Evolutionary conservation across 495 filamentous ascomycete genomes (phyloP).

Genomic region (Staphylotrichum tortipilum): DNA sequence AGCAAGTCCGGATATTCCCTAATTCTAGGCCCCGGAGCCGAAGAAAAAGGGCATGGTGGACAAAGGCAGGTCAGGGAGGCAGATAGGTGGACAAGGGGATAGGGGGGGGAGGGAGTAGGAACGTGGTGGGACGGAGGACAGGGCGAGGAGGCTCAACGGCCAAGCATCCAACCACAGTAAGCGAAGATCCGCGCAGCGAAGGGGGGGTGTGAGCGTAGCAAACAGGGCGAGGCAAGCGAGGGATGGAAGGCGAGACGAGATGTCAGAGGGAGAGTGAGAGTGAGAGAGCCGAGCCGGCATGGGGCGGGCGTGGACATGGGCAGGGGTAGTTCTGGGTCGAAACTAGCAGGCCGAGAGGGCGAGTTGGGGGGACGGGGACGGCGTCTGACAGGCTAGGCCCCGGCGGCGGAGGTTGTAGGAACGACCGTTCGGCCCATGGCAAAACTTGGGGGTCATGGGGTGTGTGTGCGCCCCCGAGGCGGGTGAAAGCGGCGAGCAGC

Average conservation of each 20-base stretch:
- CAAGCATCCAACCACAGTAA: no score
- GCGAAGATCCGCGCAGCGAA: no score
- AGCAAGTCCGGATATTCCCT: conserved; percentile 8
- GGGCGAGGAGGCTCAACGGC: conserved; percentile 25
- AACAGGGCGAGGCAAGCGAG: conserved; percentile 9
- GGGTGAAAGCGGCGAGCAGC: conserved; percentile 4
- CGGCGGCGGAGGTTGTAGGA: conserved; percentile 13
- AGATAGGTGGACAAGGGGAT: conserved; percentile 16
- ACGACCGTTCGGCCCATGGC: background rate
- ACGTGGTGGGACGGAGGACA: conserved; percentile 7
- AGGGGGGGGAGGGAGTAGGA: conserved; percentile 11
- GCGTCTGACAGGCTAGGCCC: conserved; percentile 22
- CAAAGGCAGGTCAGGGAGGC: no score
- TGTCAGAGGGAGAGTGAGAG: no score
- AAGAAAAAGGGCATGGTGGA: conserved; percentile 14
- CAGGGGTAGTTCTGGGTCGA: conserved; percentile 14
- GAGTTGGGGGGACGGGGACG: conserved; percentile 20
- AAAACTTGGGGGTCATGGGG: conserved; percentile 22
- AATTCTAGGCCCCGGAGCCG: conserved; percentile 20
- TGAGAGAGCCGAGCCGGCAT: no score
- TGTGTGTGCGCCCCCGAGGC: conserved; percentile 7
- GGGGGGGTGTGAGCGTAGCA: conserved; percentile 15
- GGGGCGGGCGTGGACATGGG: no score
- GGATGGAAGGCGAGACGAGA: conserved; percentile 17
- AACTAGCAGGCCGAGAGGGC: conserved; percentile 16